Conservation (phyloP, 305 asterid genomes). For the Fraxinus platypoda region DNA sequence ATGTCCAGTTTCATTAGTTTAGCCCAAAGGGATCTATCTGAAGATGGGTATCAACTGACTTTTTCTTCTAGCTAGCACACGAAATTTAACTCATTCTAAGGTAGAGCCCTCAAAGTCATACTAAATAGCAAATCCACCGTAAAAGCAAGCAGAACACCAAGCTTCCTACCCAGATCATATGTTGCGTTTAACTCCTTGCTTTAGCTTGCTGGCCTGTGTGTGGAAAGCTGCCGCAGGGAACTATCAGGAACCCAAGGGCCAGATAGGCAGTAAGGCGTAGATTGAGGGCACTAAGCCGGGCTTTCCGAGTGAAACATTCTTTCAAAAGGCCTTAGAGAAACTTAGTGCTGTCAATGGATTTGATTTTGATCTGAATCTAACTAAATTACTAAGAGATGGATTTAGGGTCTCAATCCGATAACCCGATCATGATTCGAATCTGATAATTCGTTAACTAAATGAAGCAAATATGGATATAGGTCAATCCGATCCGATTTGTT, state of each 20-base stretch:
- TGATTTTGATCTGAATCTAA: no score
- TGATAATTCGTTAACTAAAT: no score
- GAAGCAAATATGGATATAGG: no score
- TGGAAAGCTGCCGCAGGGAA: no score
- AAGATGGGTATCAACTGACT: not conserved
- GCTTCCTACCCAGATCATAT: no score
- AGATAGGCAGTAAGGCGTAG: not conserved
- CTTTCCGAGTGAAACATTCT: not conserved
- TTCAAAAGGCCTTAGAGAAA: not conserved
- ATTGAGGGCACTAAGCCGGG: not conserved
- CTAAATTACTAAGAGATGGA: no score
- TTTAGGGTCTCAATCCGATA: no score
- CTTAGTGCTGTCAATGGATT: not conserved
- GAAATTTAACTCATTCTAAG: not conserved
- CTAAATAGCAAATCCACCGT: not conserved
- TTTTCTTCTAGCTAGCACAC: not conserved
- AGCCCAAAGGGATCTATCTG: not conserved
- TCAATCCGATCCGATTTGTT: no score
- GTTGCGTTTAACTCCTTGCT: no score
- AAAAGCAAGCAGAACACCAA: not conserved
- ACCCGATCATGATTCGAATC: no score
- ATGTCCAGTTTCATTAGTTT: not conserved
- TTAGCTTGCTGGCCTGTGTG: no score
- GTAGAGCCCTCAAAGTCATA: not conserved
- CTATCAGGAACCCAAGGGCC: no score